Percentiles rank a stretch among this genome's conserved stretches.
phyloP scores from a whole-genome alignment of 75 land plant genomes.

The Picea sitchensis region DNA sequence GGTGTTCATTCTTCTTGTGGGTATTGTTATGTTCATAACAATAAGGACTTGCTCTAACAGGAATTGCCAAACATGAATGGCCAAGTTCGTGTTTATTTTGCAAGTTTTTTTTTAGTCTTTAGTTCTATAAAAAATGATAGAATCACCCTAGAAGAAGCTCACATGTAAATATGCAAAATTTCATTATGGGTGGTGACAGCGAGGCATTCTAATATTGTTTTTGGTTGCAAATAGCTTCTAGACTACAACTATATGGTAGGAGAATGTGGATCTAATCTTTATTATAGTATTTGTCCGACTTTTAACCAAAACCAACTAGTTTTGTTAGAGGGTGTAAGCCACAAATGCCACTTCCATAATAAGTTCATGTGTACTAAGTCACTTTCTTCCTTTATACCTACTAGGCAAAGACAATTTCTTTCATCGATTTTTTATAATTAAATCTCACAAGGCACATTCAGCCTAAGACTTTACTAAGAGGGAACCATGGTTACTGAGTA shows the following conservation, averaged over 20 bases:
- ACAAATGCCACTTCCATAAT: conserved; percentile 33
- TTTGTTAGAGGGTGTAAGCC: conserved; percentile 42
- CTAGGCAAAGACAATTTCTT: background rate
- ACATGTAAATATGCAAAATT: background rate
- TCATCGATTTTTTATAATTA: no score
- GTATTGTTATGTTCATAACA: background rate
- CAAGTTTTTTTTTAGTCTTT: background rate
- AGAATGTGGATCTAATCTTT: conserved; percentile 63
- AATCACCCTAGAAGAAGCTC: background rate
- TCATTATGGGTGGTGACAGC: background rate
- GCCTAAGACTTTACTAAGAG: background rate
- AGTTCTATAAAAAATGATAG: background rate
- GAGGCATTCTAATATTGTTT: background rate
- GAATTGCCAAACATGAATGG: background rate
- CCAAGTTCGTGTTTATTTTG: background rate
- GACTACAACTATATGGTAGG: conserved; percentile 33
- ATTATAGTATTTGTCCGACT: conserved; percentile 59
- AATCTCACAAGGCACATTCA: no score
- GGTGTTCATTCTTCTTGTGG: background rate
- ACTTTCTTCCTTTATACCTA: background rate
- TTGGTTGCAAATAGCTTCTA: conserved; percentile 31
- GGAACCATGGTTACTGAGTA: background rate
- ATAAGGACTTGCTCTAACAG: conserved; percentile 7
- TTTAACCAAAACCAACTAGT: conserved; percentile 25
- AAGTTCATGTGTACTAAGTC: background rate